These are phyloP conservation scores for Suillus plorans DNA, from an alignment of 768 basidiomycete genomes.

Conservation along the genomic window DNA sequence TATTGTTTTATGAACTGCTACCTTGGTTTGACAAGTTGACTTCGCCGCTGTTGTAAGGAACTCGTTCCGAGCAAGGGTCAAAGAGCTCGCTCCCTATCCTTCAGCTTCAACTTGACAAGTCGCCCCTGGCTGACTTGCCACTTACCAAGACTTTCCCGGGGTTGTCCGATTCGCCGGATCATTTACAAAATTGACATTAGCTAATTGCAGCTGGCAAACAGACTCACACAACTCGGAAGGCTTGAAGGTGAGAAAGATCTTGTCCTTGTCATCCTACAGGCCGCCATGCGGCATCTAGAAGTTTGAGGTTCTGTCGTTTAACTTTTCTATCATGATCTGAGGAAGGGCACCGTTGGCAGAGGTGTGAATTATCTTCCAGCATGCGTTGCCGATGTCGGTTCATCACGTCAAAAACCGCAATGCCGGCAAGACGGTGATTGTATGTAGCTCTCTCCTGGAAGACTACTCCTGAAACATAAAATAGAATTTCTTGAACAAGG, in stretches of 20 bases:
- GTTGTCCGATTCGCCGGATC: no score
- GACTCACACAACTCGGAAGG: no score
- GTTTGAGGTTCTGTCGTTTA: not conserved
- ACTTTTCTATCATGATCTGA: not conserved
- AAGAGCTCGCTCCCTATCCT: not conserved
- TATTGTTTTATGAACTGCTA: conserved; percentile 3
- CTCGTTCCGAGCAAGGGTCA: not conserved
- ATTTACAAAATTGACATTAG: no score
- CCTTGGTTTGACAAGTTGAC: not conserved
- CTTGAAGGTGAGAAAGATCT: conserved; percentile 2
- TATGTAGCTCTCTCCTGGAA: not conserved
- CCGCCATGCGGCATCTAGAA: not conserved
- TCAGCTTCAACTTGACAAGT: not conserved
- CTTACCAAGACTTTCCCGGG: no score
- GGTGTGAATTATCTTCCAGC: not conserved
- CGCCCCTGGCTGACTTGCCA: not conserved
- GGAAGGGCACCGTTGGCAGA: not conserved
- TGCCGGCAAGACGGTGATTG: not conserved
- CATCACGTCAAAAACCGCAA: not conserved
- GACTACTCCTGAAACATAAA: not conserved
- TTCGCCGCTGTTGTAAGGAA: not conserved
- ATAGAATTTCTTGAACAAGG: not conserved
- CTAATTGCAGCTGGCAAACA: no score
- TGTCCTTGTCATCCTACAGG: not conserved
- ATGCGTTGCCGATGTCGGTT: not conserved